phyloP scores from a whole-genome alignment of 441 rosid species.

The Brassica hybrid region DNA sequence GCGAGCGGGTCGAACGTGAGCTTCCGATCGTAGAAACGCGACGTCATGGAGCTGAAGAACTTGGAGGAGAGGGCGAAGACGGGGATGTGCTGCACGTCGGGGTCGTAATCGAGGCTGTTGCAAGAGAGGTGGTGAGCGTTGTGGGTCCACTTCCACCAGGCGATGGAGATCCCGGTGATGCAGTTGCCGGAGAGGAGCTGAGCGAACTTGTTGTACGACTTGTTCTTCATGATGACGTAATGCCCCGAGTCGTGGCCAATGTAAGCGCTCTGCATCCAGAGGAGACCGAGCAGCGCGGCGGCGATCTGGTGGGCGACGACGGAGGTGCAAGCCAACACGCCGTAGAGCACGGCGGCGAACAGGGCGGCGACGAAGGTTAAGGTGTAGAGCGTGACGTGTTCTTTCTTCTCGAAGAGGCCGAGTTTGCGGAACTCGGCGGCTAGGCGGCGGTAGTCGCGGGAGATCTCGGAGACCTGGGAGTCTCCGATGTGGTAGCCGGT shows the following conservation, averaged over 20 bases:
- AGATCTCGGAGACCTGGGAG: slow-evolving; percentile 66
- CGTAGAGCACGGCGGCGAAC: slow-evolving; percentile 63
- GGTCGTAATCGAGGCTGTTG: slow-evolving; percentile 91
- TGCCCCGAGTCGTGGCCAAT: slow-evolving; percentile 98
- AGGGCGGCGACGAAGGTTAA: slow-evolving; percentile 51
- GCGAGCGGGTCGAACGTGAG: slow-evolving; percentile 72
- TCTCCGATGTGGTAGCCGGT: slow-evolving; percentile 75
- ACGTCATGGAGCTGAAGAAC: slow-evolving; percentile 65
- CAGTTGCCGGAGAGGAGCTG: slow-evolving; percentile 90
- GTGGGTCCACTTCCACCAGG: slow-evolving; percentile 99
- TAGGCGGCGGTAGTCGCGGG: slow-evolving; percentile 73
- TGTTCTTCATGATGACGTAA: slow-evolving; percentile 75
- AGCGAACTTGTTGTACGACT: slow-evolving; percentile 58
- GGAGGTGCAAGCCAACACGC: slow-evolving; percentile 64
- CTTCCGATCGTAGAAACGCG: slow-evolving; percentile 71
- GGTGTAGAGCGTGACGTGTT: slow-evolving; percentile 58
- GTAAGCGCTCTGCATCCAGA: slow-evolving; percentile 89
- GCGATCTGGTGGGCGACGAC: slow-evolving; percentile 64
- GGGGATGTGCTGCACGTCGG: slow-evolving; percentile 95
- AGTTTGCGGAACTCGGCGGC: slow-evolving; percentile 56
- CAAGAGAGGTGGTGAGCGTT: slow-evolving; percentile 91
- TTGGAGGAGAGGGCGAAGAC: slow-evolving; percentile 81
- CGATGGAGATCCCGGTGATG: slow-evolving; percentile 91
- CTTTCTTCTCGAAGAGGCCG: slow-evolving; percentile 81
- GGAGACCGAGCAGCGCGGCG: slow-evolving; percentile 66